Percentiles rank a stretch among this genome's conserved stretches.
phyloP scores from a whole-genome alignment of 192 early-diverging fungal genomes.

The Entomortierella beljakovae region DNA sequence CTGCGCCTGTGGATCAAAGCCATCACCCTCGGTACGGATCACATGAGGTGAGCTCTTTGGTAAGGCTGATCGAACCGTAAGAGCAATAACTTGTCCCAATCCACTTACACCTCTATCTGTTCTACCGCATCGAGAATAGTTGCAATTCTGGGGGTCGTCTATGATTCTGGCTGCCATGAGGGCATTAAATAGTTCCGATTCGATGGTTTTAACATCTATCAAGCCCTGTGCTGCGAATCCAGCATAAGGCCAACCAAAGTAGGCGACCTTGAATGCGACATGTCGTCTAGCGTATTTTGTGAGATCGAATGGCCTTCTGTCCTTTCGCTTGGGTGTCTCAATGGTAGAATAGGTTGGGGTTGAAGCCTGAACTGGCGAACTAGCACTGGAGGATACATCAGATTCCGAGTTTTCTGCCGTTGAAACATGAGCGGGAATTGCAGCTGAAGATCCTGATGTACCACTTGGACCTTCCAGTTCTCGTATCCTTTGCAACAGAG shows the following conservation, averaged over 20 bases:
- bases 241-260: conserved; percentile 92
- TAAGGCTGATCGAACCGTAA: conserved; percentile 79
- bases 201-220: conserved; percentile 77
- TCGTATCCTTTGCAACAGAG: conserved; percentile 26
- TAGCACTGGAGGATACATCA: conserved; percentile 9
- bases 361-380: conserved; percentile 8
- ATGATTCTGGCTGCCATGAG: conserved; percentile 83
- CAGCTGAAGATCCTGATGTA: conserved; percentile 5
- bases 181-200: conserved; percentile 88
- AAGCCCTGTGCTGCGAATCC: conserved; percentile 84
- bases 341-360: conserved; percentile 15
- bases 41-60: conserved; percentile 58
- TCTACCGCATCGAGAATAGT: conserved; percentile 86
- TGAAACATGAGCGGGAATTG: conserved; percentile 18
- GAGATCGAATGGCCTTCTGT: conserved; percentile 79
- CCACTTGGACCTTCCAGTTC: conserved; percentile 22
- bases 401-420: conserved; percentile 11
- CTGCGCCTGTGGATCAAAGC: conserved; percentile 18
- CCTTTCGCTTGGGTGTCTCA: conserved; percentile 40
- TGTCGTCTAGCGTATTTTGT: conserved; percentile 77
- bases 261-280: conserved; percentile 90
- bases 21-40: conserved; percentile 46
- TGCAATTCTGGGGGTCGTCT: conserved; percentile 69
- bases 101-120: conserved; percentile 92
- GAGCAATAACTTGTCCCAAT: conserved; percentile 88